Evolutionary conservation across 2,329 filamentous ascomycete genomes (phyloP).

Genomic region (Ceratocystis smalleyi): DNA sequence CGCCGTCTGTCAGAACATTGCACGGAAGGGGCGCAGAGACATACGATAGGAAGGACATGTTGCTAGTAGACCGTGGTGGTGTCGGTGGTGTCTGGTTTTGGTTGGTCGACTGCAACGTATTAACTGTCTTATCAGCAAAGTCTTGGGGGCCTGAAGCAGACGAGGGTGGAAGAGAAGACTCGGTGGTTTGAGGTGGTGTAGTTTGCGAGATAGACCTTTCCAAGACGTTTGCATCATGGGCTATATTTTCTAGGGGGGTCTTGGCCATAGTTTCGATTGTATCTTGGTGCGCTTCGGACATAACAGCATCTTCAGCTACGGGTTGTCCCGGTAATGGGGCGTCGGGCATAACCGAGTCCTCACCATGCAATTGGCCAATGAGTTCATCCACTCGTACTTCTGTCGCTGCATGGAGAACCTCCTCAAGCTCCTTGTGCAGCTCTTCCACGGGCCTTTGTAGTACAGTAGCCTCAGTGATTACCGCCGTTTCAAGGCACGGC

Average conservation of each 20-base stretch:
- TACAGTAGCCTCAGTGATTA: constrained; percentile 69
- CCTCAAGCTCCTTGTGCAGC: constrained; percentile 58
- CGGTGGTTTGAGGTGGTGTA: constrained; percentile 12
- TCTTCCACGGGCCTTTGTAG: constrained; percentile 53
- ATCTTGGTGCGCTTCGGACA: neutral
- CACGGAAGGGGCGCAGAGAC: neutral
- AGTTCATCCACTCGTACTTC: constrained; percentile 24
- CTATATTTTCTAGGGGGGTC: neutral
- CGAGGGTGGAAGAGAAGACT: neutral
- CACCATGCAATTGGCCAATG: neutral
- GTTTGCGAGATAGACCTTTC: constrained; percentile 7
- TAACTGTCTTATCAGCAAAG: neutral
- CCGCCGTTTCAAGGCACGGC: constrained; percentile 57
- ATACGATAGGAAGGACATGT: constrained; percentile 11
- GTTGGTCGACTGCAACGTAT: neutral
- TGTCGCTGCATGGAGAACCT: constrained; percentile 53
- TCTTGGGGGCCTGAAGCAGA: neutral
- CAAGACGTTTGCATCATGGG: too few species aligned
- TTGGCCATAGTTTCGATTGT: neutral
- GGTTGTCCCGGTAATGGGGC: constrained; percentile 5
- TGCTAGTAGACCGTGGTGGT: constrained; percentile 15
- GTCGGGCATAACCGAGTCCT: constrained; percentile 18
- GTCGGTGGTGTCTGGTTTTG: constrained; percentile 14
- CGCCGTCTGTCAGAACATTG: constrained; percentile 13
- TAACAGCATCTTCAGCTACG: neutral